Evolutionary conservation across 1,284 basidiomycete species (phyloP), one percentile per base, ranked within the genome.

Genomic region (Agaricales sp.): DNA sequence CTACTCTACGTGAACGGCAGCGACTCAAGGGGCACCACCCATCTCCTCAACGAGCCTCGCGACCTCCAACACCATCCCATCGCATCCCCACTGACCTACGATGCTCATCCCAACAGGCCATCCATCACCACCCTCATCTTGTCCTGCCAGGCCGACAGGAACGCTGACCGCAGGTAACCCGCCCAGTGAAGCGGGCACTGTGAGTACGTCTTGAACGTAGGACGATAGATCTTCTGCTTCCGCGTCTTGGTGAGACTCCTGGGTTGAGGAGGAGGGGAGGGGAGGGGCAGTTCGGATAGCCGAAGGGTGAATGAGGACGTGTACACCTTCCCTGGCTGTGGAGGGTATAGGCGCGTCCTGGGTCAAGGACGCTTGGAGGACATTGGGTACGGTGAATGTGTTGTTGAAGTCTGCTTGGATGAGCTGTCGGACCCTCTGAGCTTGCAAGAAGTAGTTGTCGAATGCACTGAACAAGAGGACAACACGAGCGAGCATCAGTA

Each of bases 381-480:
- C 69, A 55, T 78, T 77, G 0, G 73, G 68, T 1, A 74, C 62
- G 1, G 73, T 67, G 63, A 97, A 91, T 19, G 84, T 76, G 0
- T 61, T 57, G 55, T 87, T 71, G 57, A 93, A 95, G 58, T 97
- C 93, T 2, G 73, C 58, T 54, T 79, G 76, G 47, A 99, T 68
- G 4, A 76, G 65, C 39, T 76, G 73, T 1, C 95, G 80, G 18
- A 97, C 76, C 16, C 81, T 74, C 53, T 93, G 86, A 0, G 96
- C 93, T 67, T 95, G 89, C 2, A 98, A 74, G 62, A 93, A 98
- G 63, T 95, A 97, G 61, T 96, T 97, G 67, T 98, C 88, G 62
- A 94, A 96, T 13, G 92, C 92, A 54, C 91, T 95, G 59, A 3
- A 48, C 2, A 4, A 47, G 48, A 43, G n/a, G 19, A 18, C 30